Evolutionary conservation across 495 filamentous ascomycete species (phyloP).

Genomic region (Aspergillus biplanus): DNA sequence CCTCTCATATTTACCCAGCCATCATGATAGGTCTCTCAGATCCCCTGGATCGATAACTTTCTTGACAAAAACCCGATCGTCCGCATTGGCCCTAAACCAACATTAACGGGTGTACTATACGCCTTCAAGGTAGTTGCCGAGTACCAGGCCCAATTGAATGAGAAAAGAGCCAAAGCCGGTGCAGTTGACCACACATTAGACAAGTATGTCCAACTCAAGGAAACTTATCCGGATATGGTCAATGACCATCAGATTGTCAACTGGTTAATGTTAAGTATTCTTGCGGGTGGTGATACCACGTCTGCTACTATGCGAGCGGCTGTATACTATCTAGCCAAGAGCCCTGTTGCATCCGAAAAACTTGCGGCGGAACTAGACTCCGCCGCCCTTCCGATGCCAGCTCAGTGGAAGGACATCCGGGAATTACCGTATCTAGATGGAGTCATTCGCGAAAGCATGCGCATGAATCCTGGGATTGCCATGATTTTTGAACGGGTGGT

Average conservation of each 20-base stretch:
- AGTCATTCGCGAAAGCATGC: conserved; percentile 64
- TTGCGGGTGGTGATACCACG: conserved; percentile 48
- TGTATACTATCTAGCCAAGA: conserved; percentile 45
- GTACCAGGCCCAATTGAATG: conserved; percentile 24
- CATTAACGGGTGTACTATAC: conserved; percentile 29
- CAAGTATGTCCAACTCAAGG: conserved; percentile 40
- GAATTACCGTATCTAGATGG: conserved; percentile 60
- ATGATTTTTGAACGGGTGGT: conserved; percentile 55
- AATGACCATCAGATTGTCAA: conserved; percentile 36
- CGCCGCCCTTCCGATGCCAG: conserved; percentile 31
- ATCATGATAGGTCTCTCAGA: conserved; percentile 15
- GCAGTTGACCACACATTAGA: conserved; percentile 26
- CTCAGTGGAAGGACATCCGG: conserved; percentile 44
- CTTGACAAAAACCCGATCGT: conserved; percentile 60
- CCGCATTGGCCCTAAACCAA: conserved; percentile 28
- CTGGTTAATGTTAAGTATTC: conserved; percentile 46
- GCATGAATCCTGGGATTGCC: conserved; percentile 58
- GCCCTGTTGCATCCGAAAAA: conserved; percentile 34
- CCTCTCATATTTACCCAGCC: conserved; percentile 1
- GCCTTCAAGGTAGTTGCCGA: conserved; percentile 26
- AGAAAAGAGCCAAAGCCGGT: conserved; percentile 28
- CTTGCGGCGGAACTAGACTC: conserved; percentile 35
- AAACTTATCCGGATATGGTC: conserved; percentile 32
- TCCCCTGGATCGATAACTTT: conserved; percentile 60
- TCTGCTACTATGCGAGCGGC: conserved; percentile 38